Conservation (phyloP, 2,329 filamentous ascomycete genomes). For the Calonectria ilicicola region DNA sequence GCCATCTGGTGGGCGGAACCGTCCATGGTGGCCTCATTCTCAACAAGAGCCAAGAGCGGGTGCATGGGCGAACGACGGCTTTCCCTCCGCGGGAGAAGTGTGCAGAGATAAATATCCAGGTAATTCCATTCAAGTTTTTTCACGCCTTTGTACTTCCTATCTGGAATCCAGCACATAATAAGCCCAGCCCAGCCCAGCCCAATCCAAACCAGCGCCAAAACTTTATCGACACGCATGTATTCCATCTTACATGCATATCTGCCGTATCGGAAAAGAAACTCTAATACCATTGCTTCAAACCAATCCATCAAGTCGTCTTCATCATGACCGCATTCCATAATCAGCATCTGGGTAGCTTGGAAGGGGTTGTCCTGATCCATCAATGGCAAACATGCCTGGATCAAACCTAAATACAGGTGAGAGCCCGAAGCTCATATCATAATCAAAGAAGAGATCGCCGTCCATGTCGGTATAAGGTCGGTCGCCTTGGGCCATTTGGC, state of each 20-base stretch:
- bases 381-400: constrained; percentile 40
- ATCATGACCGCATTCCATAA: constrained; percentile 36
- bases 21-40: neutral
- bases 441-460: constrained; percentile 43
- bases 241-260: neutral
- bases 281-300: neutral
- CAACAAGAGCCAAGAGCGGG: neutral
- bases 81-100: constrained; percentile 25
- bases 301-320: neutral
- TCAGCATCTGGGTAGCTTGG: constrained; percentile 39
- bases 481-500: constrained; percentile 33
- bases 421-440: constrained; percentile 45
- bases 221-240: neutral
- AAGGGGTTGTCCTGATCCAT: constrained; percentile 38
- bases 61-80: constrained; percentile 5
- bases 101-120: constrained; percentile 5
- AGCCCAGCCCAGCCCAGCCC: neutral
- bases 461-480: constrained; percentile 40
- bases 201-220: neutral
- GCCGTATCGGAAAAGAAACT: neutral
- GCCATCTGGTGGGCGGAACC: neutral
- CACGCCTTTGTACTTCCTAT: constrained; percentile 3
- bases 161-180: neutral
- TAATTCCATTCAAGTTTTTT: constrained; percentile 17
- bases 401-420: constrained; percentile 45